Base-by-base conservation (phyloP, 768 basidiomycete species). In the Rhodotorula paludigena region DNA sequence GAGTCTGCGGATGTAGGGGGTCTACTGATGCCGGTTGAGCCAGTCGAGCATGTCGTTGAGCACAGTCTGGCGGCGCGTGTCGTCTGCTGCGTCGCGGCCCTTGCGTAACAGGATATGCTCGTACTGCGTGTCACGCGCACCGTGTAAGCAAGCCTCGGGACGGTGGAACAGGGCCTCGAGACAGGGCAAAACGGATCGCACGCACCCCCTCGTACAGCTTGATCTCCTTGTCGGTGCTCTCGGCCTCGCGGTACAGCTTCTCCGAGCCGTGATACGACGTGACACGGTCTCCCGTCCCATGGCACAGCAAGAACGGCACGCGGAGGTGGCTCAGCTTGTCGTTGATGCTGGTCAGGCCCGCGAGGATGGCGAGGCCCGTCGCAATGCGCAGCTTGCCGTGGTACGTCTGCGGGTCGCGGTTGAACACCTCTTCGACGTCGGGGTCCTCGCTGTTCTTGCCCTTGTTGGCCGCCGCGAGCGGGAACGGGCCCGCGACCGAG, bases 271-370 rank as follows among this genome's bases (percentile, higher is more conserved):
- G 51, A 20, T 39, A 60, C 32, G 66, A 68, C 18, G 71, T 74
- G 20, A 73, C 74, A 21, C 71, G 65, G 57, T 74, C 74, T 25
- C 69, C 62, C 11, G 66, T 72, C 12, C 68, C 74, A 57, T 74
- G 74, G 48, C 64, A 66, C 21, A 73, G 57, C 5, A 66, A 39
- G 71, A 74, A 73, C 6, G 74, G 74, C 6, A 73, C 36, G 30
- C 61, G 65, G 41, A 74, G 65, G 32, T 59, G 49, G 11, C 41
- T 11, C 57, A 73, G 47, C 35, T 59, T 52, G 5, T n/a, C 14
- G 33, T 70, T 66, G 42, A 74, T 35, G n/a, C n/a, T n/a, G n/a
- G n/a, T n/a, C n/a, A n/a, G n/a, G n/a, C n/a, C n/a, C n/a, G n/a
- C n/a, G n/a, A 72, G 58, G 45, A 67, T 63, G 2, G 68, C 68